Conservation (phyloP, 306 rosid genomes). For the Fagus sylvatica region DNA sequence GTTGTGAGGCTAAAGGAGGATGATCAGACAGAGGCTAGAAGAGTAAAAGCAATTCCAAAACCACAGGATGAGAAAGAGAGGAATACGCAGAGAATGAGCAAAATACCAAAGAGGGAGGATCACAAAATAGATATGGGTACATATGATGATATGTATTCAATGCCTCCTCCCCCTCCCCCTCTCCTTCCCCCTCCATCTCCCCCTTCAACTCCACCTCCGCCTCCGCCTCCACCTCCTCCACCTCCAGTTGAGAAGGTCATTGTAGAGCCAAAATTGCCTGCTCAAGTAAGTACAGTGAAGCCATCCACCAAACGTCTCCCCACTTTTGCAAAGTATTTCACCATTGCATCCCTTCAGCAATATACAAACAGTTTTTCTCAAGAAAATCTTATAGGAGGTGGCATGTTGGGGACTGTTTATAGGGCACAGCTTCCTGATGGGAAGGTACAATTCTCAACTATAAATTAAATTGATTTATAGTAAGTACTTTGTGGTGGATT, state of each 20-base stretch:
- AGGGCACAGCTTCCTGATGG: conserved; percentile 90
- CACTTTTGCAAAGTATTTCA: conserved; percentile 63
- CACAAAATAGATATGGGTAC: conserved; percentile 53
- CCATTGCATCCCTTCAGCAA: conserved; percentile 93
- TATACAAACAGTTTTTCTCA: conserved; percentile 91
- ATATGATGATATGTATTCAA: conserved; percentile 31
- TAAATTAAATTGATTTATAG: conserved; percentile 22
- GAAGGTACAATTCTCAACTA: conserved; percentile 60
- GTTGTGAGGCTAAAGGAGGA: conserved; percentile 53
- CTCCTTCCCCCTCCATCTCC: conserved; percentile 34
- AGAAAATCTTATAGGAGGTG: conserved; percentile 81
- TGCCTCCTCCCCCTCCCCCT: conserved; percentile 63
- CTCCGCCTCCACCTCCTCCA: conserved; percentile 46
- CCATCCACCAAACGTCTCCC: conserved; percentile 43
- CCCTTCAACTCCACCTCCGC: conserved; percentile 17
- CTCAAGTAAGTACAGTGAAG: conserved; percentile 38
- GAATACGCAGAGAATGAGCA: conserved; percentile 37
- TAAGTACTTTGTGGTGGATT: conserved; percentile 5
- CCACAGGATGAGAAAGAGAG: conserved; percentile 47
- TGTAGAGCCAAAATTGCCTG: conserved; percentile 51
- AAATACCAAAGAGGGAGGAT: conserved; percentile 52
- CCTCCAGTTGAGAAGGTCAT: conserved; percentile 57
- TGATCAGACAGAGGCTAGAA: conserved; percentile 46
- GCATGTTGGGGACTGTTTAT: conserved; percentile 90
- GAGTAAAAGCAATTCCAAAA: conserved; percentile 55